Conservation (phyloP, 2,329 filamentous ascomycete genomes). For the Epichloe hybrida region DNA sequence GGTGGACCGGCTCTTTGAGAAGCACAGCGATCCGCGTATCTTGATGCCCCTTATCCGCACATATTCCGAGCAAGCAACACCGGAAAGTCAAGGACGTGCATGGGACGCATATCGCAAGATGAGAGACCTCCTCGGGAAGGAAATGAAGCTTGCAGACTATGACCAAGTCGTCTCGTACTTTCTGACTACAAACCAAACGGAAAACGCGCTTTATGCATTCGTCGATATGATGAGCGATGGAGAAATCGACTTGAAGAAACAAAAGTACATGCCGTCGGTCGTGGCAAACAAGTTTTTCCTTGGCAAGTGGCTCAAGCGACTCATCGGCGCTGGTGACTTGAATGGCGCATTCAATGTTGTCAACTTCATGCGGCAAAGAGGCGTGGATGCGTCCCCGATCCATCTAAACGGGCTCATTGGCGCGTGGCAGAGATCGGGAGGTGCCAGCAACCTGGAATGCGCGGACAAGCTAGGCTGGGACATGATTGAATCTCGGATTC, state of each 20-base stretch:
- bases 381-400: constrained; percentile 54
- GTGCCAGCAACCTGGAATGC: constrained; percentile 36
- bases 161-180: constrained; percentile 62
- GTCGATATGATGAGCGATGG: constrained; percentile 76
- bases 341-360: constrained; percentile 61
- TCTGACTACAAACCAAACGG: constrained; percentile 48
- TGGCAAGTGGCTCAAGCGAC: constrained; percentile 75
- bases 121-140: constrained; percentile 42
- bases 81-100: constrained; percentile 38
- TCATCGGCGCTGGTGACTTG: constrained; percentile 59
- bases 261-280: constrained; percentile 30
- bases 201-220: constrained; percentile 62
- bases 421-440: constrained; percentile 57
- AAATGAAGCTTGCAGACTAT: constrained; percentile 61
- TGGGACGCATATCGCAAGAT: constrained; percentile 56
- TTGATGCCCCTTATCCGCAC: constrained; percentile 57
- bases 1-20: constrained; percentile 38
- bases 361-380: constrained; percentile 58
- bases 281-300: constrained; percentile 68
- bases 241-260: constrained; percentile 32
- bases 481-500: constrained; percentile 59
- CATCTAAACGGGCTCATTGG: constrained; percentile 75
- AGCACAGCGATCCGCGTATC: constrained; percentile 38
- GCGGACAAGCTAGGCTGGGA: constrained; percentile 60
- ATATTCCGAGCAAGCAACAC: constrained; percentile 39